Base-by-base conservation (phyloP, 1,284 basidiomycete genomes). In the Cutaneotrichosporon sp. region DNA sequence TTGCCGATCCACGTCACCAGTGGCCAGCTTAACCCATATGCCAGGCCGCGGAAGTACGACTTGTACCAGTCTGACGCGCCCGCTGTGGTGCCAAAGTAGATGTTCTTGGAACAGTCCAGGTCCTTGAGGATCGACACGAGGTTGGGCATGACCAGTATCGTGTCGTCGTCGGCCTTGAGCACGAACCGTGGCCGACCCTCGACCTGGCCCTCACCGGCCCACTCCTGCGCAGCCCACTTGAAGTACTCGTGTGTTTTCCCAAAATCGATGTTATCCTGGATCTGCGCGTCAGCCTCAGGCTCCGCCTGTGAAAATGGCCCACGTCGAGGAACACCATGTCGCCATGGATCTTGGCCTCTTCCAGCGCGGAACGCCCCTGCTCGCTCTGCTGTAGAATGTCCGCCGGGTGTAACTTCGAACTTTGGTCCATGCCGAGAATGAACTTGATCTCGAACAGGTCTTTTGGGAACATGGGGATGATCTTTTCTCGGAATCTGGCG, bases 131-230 rank as follows among this genome's bases (percentile, higher is more conserved):
- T 66, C 3, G 66, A 66, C 18, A 77, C 68, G 20, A 76, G 40
- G 52, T 76, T 76, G 12, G 76, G 76, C 70, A 75, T 73, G 13
- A 74, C 73, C 8, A 76, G 63, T 33, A 76, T 63, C 4, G 76
- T 76, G 73, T 77, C 74, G 55, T 76, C 75, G 51, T 77, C 75
- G 22, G 70, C 63, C 67, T 76, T 76, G 72, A 77, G 67, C 1
- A 76, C 73, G 56, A 75, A 77, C 53, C 72, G 59, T 9, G 75
- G 75, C 34, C 73, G 58, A 12, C 68, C 75, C 56, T 67, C 69
- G 33, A 72, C 68, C 47, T 61, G 60, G 15, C 70, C 73, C 39
- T 54, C 45, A 4, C 71, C 74, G 10, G 51, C 66, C 48, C 67
- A 75, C 47, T 62, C 54, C 39, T 69, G 62, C 0, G 73, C 75